Percentiles rank a stretch among this genome's conserved stretches.
Conservation (phyloP, 768 basidiomycete species). For the Pisolithus marmoratus region DNA sequence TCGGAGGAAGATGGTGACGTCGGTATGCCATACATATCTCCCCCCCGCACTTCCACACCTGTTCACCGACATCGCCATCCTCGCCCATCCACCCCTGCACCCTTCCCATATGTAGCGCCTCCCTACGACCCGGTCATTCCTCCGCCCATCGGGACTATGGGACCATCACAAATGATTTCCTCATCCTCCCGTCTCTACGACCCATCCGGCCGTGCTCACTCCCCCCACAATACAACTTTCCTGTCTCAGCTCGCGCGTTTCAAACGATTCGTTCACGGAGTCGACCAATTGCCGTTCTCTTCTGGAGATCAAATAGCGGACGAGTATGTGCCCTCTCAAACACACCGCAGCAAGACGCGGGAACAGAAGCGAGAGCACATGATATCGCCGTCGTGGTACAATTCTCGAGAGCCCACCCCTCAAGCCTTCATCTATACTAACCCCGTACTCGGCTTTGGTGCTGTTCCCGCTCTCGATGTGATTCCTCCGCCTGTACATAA, state of each 20-base stretch:
- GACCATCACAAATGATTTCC: not conserved
- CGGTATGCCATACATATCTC: not conserved
- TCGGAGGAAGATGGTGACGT: slow-evolving; percentile 38
- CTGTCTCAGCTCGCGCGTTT: slow-evolving; percentile 31
- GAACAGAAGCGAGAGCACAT: slow-evolving; percentile 5
- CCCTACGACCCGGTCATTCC: slow-evolving; percentile 18
- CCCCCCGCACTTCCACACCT: not conserved
- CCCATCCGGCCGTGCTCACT: slow-evolving; percentile 6
- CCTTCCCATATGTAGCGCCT: slow-evolving; percentile 16
- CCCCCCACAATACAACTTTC: slow-evolving; percentile 2
- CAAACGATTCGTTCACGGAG: slow-evolving; percentile 27
- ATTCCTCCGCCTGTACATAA: slow-evolving; percentile 3
- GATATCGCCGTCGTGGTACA: slow-evolving; percentile 26
- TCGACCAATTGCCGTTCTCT: slow-evolving; percentile 43
- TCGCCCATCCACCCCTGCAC: not conserved
- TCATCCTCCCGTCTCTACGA: not conserved
- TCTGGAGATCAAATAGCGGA: slow-evolving; percentile 35
- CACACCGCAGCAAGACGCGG: slow-evolving; percentile 14
- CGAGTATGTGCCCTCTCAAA: slow-evolving; percentile 37
- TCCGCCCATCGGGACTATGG: not conserved
- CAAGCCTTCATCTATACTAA: not conserved
- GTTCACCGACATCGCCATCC: not conserved
- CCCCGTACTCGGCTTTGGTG: not conserved
- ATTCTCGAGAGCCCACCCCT: not conserved
- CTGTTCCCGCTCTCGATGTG: not conserved